Conservation (phyloP, 2,329 filamentous ascomycete species). For the Alternaria triticina region DNA sequence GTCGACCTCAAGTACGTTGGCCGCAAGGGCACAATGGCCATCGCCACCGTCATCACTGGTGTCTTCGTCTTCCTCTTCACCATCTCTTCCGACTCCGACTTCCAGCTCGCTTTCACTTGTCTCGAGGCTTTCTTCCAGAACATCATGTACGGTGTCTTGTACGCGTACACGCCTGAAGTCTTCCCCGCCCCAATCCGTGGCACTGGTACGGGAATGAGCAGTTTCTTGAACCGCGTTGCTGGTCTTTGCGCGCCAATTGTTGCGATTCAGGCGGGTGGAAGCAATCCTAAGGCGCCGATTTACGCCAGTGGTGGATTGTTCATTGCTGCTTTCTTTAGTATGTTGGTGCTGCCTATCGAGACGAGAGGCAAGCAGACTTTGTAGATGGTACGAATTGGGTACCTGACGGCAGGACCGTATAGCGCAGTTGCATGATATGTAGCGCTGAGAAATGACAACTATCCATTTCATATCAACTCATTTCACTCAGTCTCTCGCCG, state of each 20-base stretch:
- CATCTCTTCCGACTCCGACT: slow-evolving; percentile 61
- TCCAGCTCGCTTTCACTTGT: slow-evolving; percentile 70
- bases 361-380: slow-evolving; percentile 52
- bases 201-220: slow-evolving; percentile 74
- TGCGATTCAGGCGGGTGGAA: slow-evolving; percentile 55
- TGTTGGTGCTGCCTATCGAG: slow-evolving; percentile 53
- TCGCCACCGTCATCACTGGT: slow-evolving; percentile 70
- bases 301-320: slow-evolving; percentile 53
- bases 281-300: slow-evolving; percentile 51
- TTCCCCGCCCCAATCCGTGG: slow-evolving; percentile 76
- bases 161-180: slow-evolving; percentile 78
- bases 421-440: background rate
- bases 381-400: slow-evolving; percentile 21
- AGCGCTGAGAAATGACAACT: background rate
- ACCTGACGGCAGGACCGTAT: background rate
- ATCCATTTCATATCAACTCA: background rate
- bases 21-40: slow-evolving; percentile 74
- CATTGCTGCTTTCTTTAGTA: slow-evolving; percentile 52
- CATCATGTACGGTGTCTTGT: slow-evolving; percentile 70
- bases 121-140: slow-evolving; percentile 72
- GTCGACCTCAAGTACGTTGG: slow-evolving; percentile 75
- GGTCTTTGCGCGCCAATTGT: slow-evolving; percentile 73
- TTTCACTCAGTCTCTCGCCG: background rate
- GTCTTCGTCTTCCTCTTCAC: slow-evolving; percentile 72
- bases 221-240: slow-evolving; percentile 71